A percentile compares a stretch with the other conserved stretches of the same genome.
Conservation (phyloP, 1,284 basidiomycete genomes). For the Phylloporus sp. region DNA sequence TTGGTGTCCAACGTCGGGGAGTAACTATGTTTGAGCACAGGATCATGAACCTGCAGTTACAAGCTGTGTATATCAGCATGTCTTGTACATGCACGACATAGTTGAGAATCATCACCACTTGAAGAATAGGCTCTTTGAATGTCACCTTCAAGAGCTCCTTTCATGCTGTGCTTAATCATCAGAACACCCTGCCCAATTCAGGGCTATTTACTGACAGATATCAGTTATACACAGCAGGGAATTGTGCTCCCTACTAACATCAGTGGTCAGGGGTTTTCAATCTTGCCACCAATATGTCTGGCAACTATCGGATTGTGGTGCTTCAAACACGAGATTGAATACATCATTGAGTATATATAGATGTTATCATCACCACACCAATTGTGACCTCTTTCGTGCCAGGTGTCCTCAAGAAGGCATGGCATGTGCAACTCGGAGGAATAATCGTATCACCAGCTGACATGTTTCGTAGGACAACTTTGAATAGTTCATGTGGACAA, state of each 20-base stretch:
- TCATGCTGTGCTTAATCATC: conserved; percentile 91
- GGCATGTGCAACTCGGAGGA: too few relatives aligned
- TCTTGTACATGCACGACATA: too few relatives aligned
- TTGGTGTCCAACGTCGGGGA: too few relatives aligned
- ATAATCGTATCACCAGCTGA: not conserved
- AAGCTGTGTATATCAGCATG: too few relatives aligned
- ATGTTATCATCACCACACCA: conserved; percentile 94
- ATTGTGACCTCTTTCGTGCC: conserved; percentile 95
- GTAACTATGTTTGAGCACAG: too few relatives aligned
- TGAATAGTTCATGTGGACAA: conserved; percentile 93
- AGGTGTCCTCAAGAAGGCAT: conserved; percentile 90
- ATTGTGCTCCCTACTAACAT: conserved; percentile 98
- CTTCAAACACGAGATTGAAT: conserved; percentile 82
- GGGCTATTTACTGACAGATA: conserved; percentile 7
- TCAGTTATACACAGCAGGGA: conserved; percentile 67
- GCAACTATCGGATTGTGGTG: conserved; percentile 93
- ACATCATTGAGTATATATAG: conserved; percentile 93
- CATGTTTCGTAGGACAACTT: conserved; percentile 78
- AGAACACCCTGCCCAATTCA: conserved; percentile 35
- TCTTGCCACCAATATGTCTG: conserved; percentile 92
- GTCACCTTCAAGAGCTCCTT: conserved; percentile 84
- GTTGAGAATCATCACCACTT: too few relatives aligned
- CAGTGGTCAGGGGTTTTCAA: conserved; percentile 94
- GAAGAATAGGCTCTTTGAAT: too few relatives aligned
- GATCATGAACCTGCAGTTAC: too few relatives aligned